These are phyloP conservation scores for Fusarium haematococcum DNA, from an alignment of 2,329 filamentous ascomycete genomes.

Conservation along the genomic window DNA sequence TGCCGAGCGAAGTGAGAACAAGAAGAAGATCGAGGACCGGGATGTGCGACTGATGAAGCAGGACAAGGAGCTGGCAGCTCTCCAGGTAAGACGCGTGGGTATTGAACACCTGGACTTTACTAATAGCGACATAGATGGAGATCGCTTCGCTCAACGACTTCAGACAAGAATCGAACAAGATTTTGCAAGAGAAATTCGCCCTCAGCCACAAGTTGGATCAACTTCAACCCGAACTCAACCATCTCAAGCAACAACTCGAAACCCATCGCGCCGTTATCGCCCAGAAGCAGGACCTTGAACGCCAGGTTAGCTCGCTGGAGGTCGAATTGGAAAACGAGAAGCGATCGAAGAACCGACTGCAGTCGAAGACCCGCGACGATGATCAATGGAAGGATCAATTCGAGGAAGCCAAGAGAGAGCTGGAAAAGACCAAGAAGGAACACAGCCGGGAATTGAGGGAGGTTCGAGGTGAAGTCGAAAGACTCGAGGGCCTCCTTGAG, in stretches of 20 bases:
- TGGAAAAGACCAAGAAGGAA: constrained; percentile 58
- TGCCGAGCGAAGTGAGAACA: constrained; percentile 57
- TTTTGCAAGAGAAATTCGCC: constrained; percentile 70
- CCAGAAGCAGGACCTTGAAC: constrained; percentile 84
- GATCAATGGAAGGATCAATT: constrained; percentile 55
- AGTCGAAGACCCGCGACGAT: constrained; percentile 51
- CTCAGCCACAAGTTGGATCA: constrained; percentile 64
- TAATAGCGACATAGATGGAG: constrained; percentile 68
- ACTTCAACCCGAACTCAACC: constrained; percentile 67
- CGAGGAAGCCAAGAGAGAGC: constrained; percentile 56
- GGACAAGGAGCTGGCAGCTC: constrained; percentile 58
- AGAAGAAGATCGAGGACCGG: constrained; percentile 57
- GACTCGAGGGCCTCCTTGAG: constrained; percentile 75
- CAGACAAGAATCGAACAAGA: constrained; percentile 76
- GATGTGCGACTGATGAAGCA: constrained; percentile 63
- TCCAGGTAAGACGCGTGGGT: constrained; percentile 55
- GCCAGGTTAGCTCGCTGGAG: constrained; percentile 81
- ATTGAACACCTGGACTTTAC: background rate
- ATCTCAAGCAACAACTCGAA: constrained; percentile 65
- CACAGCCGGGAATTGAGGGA: constrained; percentile 68
- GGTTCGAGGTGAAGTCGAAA: constrained; percentile 70
- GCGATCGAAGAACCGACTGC: constrained; percentile 48
- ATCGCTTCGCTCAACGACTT: constrained; percentile 75
- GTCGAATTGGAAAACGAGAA: constrained; percentile 86
- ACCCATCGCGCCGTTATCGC: constrained; percentile 76